Conservation (phyloP, 164 flowering plant species). For the Vitis vinifera region ASM3070453v1 NC_081810.1:9225501-9226000, state of each 20-base stretch:
- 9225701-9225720: conserved; percentile 77
- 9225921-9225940: no score
- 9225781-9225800: conserved; percentile 61
- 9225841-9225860: conserved; percentile 87
- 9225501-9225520: no score
- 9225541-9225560: no score
- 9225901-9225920: conserved; percentile 13
- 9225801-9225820: conserved; percentile 64
- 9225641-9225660: no score
- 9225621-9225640: no score
- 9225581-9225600: no score
- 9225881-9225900: conserved; percentile 96
- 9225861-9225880: conserved; percentile 96
- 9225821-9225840: conserved; percentile 52
- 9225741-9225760: conserved; percentile 95
- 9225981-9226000: conserved; percentile 32
- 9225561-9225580: no score
- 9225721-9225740: conserved; percentile 87
- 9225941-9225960: not conserved
- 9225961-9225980: not conserved
- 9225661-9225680: no score
- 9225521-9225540: no score
- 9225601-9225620: no score
- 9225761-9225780: conserved; percentile 85
- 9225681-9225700: conserved; percentile 6